Conservation (phyloP, 306 rosid genomes). For the Vicia villosa region DNA sequence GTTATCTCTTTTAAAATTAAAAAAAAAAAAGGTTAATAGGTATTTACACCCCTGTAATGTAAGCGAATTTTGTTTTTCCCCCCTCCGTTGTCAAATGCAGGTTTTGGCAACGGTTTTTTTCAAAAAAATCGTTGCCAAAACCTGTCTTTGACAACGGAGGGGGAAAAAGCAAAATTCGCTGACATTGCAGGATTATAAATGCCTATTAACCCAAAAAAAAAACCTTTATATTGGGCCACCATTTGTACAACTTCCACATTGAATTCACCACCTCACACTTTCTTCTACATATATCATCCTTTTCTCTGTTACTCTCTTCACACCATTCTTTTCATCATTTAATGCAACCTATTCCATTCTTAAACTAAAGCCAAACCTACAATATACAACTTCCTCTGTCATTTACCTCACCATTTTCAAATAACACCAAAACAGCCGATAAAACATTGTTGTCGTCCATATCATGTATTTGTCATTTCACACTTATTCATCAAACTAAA, state of each 20-base stretch:
- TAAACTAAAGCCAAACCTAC: constrained; percentile 25
- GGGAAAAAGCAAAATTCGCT: too few species aligned
- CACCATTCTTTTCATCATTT: constrained; percentile 30
- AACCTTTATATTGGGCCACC: constrained; percentile 58
- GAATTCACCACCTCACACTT: constrained; percentile 54
- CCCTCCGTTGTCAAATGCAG: too few species aligned
- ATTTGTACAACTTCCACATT: constrained; percentile 54
- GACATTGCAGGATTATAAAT: too few species aligned
- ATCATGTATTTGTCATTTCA: neutral
- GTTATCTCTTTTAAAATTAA: constrained; percentile 48
- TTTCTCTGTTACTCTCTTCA: constrained; percentile 20
- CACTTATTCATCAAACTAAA: neutral
- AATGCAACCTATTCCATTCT: constrained; percentile 27
- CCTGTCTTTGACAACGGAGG: too few species aligned
- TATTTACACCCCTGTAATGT: too few species aligned
- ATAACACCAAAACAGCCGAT: constrained; percentile 17
- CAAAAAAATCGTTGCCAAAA: too few species aligned
- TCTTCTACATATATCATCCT: constrained; percentile 34
- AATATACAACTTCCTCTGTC: neutral
- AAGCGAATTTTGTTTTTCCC: too few species aligned
- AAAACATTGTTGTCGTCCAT: too few species aligned
- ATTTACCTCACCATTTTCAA: constrained; percentile 15
- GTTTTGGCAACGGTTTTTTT: too few species aligned
- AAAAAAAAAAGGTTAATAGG: too few species aligned
- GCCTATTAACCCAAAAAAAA: too few species aligned